These are phyloP conservation scores for Stemphylium beticola DNA, from an alignment of 2,329 filamentous ascomycete genomes.

Conservation along the genomic window DNA sequence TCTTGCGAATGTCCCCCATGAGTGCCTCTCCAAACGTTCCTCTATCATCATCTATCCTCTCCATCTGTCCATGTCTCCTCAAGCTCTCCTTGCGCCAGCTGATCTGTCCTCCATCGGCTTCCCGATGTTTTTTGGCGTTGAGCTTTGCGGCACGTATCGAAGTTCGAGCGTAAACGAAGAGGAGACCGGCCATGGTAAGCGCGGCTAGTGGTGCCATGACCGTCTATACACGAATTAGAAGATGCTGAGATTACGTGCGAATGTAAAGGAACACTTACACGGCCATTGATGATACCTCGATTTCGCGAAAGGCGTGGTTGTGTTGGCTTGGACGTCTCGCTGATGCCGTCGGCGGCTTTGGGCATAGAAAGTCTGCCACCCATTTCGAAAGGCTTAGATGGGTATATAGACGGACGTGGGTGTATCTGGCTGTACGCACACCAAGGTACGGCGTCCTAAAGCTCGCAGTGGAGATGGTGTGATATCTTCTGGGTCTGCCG, in stretches of 20 bases:
- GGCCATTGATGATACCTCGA: conserved; percentile 46
- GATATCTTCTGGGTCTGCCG: conserved; percentile 3
- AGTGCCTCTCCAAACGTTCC: conserved; percentile 43
- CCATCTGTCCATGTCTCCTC: conserved; percentile 59
- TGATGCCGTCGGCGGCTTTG: conserved; percentile 51
- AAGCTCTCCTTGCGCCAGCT: conserved; percentile 62
- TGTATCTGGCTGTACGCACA: neutral
- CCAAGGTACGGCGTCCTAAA: neutral
- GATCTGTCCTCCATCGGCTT: conserved; percentile 63
- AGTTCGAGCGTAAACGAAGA: conserved; percentile 67
- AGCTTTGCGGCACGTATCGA: conserved; percentile 70
- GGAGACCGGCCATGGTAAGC: conserved; percentile 65
- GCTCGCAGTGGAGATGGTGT: conserved; percentile 9
- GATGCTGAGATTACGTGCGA: neutral
- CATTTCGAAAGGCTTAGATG: conserved; percentile 41
- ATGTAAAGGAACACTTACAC: conserved; percentile 25
- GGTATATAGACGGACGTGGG: neutral
- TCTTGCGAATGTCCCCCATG: conserved; percentile 42
- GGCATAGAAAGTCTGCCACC: conserved; percentile 56
- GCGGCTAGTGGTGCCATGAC: conserved; percentile 67
- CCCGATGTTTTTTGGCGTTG: conserved; percentile 66
- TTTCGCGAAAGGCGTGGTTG: conserved; percentile 37
- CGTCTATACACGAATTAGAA: conserved; percentile 48
- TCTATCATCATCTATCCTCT: conserved; percentile 51
- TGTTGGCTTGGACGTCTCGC: conserved; percentile 49